phyloP scores from a whole-genome alignment of 2,329 filamentous ascomycete genomes.

The Thelonectria discophora region DNA sequence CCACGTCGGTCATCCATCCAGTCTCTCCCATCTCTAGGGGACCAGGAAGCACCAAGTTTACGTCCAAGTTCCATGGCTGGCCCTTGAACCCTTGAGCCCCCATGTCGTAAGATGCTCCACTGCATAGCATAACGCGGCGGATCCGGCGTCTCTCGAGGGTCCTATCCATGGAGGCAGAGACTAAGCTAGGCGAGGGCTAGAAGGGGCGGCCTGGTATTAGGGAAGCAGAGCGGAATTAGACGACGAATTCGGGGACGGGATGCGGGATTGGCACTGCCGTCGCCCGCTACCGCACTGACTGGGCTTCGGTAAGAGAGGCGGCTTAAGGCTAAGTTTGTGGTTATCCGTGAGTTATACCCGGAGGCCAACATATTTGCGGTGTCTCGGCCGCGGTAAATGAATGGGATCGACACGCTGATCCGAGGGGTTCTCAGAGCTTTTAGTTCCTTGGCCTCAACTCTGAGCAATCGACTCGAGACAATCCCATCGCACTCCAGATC shows the following conservation, averaged over 20 bases:
- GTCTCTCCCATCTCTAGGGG: neutral
- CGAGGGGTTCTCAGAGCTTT: neutral
- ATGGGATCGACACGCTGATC: constrained; percentile 17
- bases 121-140: constrained; percentile 6
- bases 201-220: constrained; percentile 10
- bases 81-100: neutral
- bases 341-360: neutral
- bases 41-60: neutral
- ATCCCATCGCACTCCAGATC: neutral
- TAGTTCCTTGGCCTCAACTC: neutral
- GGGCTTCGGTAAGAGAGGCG: neutral
- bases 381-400: neutral
- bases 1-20: constrained; percentile 1
- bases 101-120: constrained; percentile 8
- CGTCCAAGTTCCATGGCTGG: neutral
- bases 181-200: constrained; percentile 5
- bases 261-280: neutral
- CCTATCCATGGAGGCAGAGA: no score
- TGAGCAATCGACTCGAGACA: neutral
- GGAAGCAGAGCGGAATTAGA: constrained; percentile 5
- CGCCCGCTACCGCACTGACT: constrained; percentile 1
- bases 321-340: no score
- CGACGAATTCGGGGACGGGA: constrained; percentile 10
- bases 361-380: neutral
- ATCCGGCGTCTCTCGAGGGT: neutral